These are phyloP conservation scores for Diaporthe vexans DNA, from an alignment of 2,329 filamentous ascomycete species.

Conservation along the genomic window DNA sequence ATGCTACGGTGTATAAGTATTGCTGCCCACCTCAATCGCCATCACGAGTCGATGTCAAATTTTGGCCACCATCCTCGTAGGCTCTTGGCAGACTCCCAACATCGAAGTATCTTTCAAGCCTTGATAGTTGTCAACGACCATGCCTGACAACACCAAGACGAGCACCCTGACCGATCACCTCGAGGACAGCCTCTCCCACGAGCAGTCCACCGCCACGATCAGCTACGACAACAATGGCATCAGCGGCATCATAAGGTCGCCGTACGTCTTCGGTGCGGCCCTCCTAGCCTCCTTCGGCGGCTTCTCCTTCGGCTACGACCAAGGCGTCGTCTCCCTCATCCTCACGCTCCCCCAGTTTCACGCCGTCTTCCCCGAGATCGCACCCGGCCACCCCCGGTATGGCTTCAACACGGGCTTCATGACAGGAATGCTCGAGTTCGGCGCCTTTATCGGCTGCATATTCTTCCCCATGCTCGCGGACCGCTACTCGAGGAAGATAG, in stretches of 20 bases:
- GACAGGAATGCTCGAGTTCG: constrained; percentile 62
- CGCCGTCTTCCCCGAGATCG: constrained; percentile 53
- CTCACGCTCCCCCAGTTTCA: constrained; percentile 58
- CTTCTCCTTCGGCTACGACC: constrained; percentile 48
- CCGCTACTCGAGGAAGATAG: constrained; percentile 50
- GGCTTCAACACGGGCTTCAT: constrained; percentile 58
- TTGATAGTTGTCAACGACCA: neutral
- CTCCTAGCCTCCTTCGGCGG: constrained; percentile 53
- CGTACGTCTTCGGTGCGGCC: constrained; percentile 51
- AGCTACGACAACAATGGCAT: constrained; percentile 50
- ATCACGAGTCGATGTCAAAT: neutral
- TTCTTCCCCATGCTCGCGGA: constrained; percentile 56
- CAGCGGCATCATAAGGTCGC: constrained; percentile 52
- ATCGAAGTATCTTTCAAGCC: too few species aligned
- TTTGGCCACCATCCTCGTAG: neutral
- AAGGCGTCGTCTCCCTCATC: constrained; percentile 60
- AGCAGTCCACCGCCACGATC: constrained; percentile 14
- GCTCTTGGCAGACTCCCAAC: neutral
- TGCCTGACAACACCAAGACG: constrained; percentile 4
- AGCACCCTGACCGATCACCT: constrained; percentile 9
- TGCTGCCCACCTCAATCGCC: neutral
- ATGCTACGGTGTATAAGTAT: constrained; percentile 12
- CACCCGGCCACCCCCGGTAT: constrained; percentile 54
- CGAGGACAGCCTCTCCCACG: constrained; percentile 18
- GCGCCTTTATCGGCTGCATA: constrained; percentile 64